Conservation (phyloP, 176 grass and related monocot species). For the Musa beccarii region DNA sequence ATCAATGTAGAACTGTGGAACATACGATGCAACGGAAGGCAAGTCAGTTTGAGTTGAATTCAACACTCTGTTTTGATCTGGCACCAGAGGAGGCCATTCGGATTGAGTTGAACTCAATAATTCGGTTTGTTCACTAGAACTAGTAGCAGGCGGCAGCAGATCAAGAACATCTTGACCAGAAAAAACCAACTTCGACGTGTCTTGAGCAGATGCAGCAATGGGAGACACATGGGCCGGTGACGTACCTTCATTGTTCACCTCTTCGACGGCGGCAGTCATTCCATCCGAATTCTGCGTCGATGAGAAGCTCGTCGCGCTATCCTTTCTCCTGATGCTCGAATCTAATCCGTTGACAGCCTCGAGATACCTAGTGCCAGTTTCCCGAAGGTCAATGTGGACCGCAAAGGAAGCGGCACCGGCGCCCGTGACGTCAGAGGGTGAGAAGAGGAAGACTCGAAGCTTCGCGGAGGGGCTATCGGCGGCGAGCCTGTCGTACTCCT, state of each 20-base stretch:
- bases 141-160: constrained; percentile 18
- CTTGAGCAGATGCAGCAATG: constrained; percentile 51
- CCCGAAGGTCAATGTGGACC: background rate
- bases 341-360: constrained; percentile 18
- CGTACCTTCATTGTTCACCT: constrained; percentile 19
- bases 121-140: constrained; percentile 28
- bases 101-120: background rate
- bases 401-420: background rate
- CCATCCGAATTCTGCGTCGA: constrained; percentile 52
- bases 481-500: constrained; percentile 78
- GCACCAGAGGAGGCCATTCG: background rate
- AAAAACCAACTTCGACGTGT: constrained; percentile 49
- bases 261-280: constrained; percentile 3
- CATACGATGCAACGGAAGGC: background rate
- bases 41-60: background rate
- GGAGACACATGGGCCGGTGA: constrained; percentile 37
- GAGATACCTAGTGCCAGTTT: constrained; percentile 1
- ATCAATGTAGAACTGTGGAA: background rate
- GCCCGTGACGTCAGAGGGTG: background rate
- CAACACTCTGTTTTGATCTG: background rate
- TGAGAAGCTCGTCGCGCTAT: constrained; percentile 24
- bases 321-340: constrained; percentile 9
- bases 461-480: constrained; percentile 36
- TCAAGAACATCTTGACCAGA: background rate
- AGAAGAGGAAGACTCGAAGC: constrained; percentile 64